Evolutionary conservation across 306 rosid species (phyloP).

Genomic region (Begonia fuchsioides): DNA sequence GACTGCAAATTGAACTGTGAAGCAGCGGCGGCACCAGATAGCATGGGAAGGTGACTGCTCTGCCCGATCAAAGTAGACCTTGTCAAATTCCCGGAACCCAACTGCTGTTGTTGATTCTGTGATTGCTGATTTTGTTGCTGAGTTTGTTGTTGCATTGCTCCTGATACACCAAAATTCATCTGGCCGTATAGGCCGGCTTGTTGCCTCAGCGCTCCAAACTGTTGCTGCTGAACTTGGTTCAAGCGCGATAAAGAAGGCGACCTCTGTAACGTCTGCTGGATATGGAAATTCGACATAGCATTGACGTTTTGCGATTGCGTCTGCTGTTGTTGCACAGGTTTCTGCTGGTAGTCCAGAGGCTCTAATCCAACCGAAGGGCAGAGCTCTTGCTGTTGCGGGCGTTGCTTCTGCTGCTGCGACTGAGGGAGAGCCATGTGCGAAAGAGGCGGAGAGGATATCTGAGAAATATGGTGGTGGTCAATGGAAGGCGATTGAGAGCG

Average conservation of each 20-base stretch:
- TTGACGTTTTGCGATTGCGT: slow-evolving; percentile 32
- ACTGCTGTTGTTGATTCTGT: slow-evolving; percentile 32
- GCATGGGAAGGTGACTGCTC: slow-evolving; percentile 67
- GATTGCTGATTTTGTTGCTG: slow-evolving; percentile 12
- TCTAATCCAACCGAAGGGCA: slow-evolving; percentile 17
- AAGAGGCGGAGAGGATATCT: slow-evolving; percentile 37
- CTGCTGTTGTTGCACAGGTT: slow-evolving; percentile 14
- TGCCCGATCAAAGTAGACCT: slow-evolving; percentile 50
- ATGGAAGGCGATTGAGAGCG: slow-evolving; percentile 42
- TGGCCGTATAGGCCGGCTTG: slow-evolving; percentile 45
- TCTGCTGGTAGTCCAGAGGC: slow-evolving; percentile 22
- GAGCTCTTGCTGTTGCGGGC: slow-evolving; percentile 12
- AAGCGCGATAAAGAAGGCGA: slow-evolving; percentile 36
- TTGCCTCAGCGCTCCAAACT: slow-evolving; percentile 48
- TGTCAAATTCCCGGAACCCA: slow-evolving; percentile 40
- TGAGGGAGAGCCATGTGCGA: slow-evolving; percentile 33
- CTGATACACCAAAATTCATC: slow-evolving; percentile 66
- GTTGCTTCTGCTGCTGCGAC: slow-evolving; percentile 22
- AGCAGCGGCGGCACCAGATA: slow-evolving; percentile 27
- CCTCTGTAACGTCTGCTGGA: slow-evolving; percentile 41
- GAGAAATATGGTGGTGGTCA: slow-evolving; percentile 21
- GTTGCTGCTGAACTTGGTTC: slow-evolving; percentile 50
- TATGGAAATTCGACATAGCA: slow-evolving; percentile 40
- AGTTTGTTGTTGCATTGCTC: slow-evolving; percentile 32
- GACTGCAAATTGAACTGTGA: slow-evolving; percentile 39